Conservation (phyloP, 2,329 filamentous ascomycete species). For the Teratosphaeria nubilosa region DNA sequence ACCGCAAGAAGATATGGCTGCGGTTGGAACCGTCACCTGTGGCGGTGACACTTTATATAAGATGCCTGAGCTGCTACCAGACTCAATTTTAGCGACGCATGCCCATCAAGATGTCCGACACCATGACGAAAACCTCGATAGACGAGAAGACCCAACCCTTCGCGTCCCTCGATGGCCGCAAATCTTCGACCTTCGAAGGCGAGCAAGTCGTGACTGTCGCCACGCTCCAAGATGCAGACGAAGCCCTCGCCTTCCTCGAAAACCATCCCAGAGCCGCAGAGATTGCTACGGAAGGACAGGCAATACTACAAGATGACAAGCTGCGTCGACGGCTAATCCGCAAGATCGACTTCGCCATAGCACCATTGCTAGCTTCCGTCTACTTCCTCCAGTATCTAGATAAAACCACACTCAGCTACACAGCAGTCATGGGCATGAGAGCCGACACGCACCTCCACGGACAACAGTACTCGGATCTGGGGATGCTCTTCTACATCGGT, state of each 20-base stretch:
- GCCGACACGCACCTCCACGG: conserved; percentile 3
- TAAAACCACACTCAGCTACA: conserved; percentile 1
- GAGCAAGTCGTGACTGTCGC: conserved; percentile 1
- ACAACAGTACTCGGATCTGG: conserved; percentile 1
- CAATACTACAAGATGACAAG: neutral
- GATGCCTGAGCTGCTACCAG: neutral
- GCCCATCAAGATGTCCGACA: neutral
- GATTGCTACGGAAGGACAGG: conserved; percentile 1
- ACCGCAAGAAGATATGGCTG: neutral
- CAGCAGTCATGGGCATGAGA: conserved; percentile 2
- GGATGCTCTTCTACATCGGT: conserved; percentile 2
- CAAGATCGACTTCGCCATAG: conserved; percentile 1
- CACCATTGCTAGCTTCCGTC: neutral
- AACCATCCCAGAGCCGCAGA: conserved; percentile 3
- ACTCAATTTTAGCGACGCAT: neutral
- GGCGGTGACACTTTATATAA: neutral
- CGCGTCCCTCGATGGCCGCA: conserved; percentile 2
- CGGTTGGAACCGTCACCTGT: neutral
- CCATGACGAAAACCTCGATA: neutral
- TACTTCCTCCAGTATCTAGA: conserved; percentile 4
- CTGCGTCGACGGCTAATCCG: neutral
- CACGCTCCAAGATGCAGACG: conserved; percentile 1
- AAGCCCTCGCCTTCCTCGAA: conserved; percentile 2
- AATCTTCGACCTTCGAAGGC: neutral
- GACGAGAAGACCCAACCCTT: conserved; percentile 1